Evolutionary conservation across 2,329 filamentous ascomycete genomes (phyloP), one percentile per base, ranked within the genome.

Genomic region (Arthrobotrys sinensis): DNA sequence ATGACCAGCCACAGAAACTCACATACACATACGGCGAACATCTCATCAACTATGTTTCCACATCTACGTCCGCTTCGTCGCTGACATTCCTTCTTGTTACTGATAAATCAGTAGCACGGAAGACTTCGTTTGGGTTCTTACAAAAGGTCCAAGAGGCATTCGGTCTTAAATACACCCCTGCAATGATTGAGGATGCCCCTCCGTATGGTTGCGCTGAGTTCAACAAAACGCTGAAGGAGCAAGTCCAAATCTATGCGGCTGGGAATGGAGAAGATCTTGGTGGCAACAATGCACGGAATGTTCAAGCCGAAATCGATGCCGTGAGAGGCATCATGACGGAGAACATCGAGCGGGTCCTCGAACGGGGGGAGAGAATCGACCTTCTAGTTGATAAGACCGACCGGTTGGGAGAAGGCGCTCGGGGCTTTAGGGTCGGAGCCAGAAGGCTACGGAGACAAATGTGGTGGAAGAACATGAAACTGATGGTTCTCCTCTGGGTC

Each of bases 301-400:
- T 93, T 43, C 91, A 93, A 85, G 88, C 90, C 71, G 96, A 98
- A 86, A 97, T 99, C 82, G 94, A 97, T 81, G 94, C 93, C 82
- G 94, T 97, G 64, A 87, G 92, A 70, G 93, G 94, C 80, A 96
- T 97, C 84, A 97, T 97, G 94, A 96, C 93, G 71, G 91, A 94
- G 86, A 97, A 97, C 84, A 97, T 97, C 80, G 94, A 97, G 87
- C 89, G 92, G 65, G 88, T 97, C 80, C 86, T 97, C 46, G 93
- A 97, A 88, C 88, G 94, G 38, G 94, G 96, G 43, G 96, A 99
- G 88, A 88, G 95, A 80, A 95, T 99, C 83, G 94, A 97, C 85
- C 85, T 97, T 81, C 86, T 99, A 53, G 94, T 99, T 21, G 94
- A 98, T 84, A 97, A 99, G 90, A 99, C 96, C 60, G 95, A 97